Evolutionary conservation across 129 eudicot species (phyloP).

Genomic region (Dittrichia graveolens): DNA sequence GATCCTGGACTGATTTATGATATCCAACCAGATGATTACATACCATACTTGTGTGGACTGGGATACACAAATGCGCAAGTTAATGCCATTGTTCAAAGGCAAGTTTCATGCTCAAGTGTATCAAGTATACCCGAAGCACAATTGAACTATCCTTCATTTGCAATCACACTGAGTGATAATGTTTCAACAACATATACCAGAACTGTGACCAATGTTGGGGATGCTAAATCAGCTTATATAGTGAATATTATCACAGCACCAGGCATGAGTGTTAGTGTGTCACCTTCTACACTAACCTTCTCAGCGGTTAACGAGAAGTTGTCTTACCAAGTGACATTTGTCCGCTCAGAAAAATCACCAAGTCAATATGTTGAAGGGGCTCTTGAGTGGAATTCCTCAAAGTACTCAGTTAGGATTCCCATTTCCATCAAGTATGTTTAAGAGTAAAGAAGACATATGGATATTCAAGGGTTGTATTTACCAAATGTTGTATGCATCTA

Average conservation of each 20-base stretch:
- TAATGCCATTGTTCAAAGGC: conserved; percentile 20
- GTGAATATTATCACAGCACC: conserved; percentile 13
- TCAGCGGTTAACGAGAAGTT: conserved; percentile 34
- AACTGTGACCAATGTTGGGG: conserved; percentile 54
- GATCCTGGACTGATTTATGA: conserved; percentile 48
- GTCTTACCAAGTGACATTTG: conserved; percentile 37
- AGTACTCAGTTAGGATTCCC: conserved; percentile 38
- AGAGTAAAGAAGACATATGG: conserved; percentile 9
- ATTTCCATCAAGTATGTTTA: conserved; percentile 30
- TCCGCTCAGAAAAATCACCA: background rate
- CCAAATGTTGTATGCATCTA: background rate
- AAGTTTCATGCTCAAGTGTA: conserved; percentile 29
- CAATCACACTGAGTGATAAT: conserved; percentile 20
- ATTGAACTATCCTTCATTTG: conserved; percentile 52
- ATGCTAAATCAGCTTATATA: conserved; percentile 37
- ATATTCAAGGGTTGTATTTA: conserved; percentile 12
- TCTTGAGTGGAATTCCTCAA: conserved; percentile 27
- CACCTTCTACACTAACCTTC: conserved; percentile 34
- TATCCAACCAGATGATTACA: conserved; percentile 40
- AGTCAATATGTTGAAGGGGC: conserved; percentile 22
- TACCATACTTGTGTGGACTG: conserved; percentile 40
- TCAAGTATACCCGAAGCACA: conserved; percentile 34
- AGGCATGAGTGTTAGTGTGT: conserved; percentile 26
- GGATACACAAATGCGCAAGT: conserved; percentile 39
- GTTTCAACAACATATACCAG: conserved; percentile 30